Evolutionary conservation across 352 stramenopile species (phyloP), one percentile per base, ranked within the genome.

Genomic region (Phytophthora kernoviae): DNA sequence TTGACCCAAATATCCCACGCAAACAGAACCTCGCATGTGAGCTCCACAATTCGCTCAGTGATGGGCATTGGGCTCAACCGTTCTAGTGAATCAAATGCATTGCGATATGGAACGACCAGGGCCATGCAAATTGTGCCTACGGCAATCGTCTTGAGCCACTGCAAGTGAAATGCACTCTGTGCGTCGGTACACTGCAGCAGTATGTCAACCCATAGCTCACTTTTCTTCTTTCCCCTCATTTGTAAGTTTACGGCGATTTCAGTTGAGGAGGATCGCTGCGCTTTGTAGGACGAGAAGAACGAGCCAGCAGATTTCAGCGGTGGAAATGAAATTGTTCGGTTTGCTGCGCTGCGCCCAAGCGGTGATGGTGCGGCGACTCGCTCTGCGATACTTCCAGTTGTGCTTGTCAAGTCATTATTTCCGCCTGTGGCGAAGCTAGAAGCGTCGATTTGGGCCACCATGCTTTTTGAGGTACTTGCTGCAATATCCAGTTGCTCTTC

Each of bases 1-100:
- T 84, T 84, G 17, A 84, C 63, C 78, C 75, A 87, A 36, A 87
- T 85, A 57, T 87, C 77, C 58, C 64, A 75, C 0, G 56, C 75
- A 26, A 85, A 87, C 6, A 81, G 30, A 22, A 85, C 20, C 32
- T 85, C 73, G n/a, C 75, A 80, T 0, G 53, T 34, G 11, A 70
- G 62, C 54, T 87, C 77, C 5, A 84, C 5, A 15, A 58, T 52
- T 3, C 65, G 75, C 2, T 65, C 54, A 5, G 15, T 58, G 14
- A 68, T 59, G 0, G 65, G 58, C 5, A 73, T 33, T 21, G 55
- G 61, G 4, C 36, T 48, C 3, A 58, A 60, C 15, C 59, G 63
- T 15, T 75, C 73, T 7, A 75, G 47, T 4, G 54, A 18, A 48
- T 85, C 73, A 24, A 81, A 88, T 0, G 75, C 58, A 10, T 77